phyloP scores from a whole-genome alignment of 768 basidiomycete species.

The Coprinopsis strossmayeri region DNA sequence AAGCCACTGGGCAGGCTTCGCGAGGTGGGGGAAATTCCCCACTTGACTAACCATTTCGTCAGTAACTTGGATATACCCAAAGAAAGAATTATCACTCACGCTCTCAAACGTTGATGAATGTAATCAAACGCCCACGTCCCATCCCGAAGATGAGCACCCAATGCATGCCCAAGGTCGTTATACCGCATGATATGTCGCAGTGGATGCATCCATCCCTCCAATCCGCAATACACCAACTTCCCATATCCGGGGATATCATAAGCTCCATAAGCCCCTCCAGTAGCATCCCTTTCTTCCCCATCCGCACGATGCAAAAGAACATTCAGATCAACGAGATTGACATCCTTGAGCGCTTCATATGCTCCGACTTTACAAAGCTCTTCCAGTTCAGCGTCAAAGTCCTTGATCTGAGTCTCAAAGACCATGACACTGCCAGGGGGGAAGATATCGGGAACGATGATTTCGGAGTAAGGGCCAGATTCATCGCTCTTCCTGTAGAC shows the following conservation, averaged over 20 bases:
- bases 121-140: slow-evolving; percentile 95
- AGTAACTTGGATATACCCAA: slow-evolving; percentile 1
- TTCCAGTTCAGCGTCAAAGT: slow-evolving; percentile 67
- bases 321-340: slow-evolving; percentile 87
- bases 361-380: slow-evolving; percentile 64
- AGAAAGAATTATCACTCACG: slow-evolving; percentile 43
- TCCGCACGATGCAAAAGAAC: slow-evolving; percentile 81
- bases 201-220: slow-evolving; percentile 97
- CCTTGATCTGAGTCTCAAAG: slow-evolving; percentile 80
- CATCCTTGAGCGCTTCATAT: slow-evolving; percentile 61
- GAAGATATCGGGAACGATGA: slow-evolving; percentile 81
- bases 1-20: slow-evolving; percentile 75
- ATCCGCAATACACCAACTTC: slow-evolving; percentile 80
- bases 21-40: slow-evolving; percentile 59
- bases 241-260: slow-evolving; percentile 79
- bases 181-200: slow-evolving; percentile 76
- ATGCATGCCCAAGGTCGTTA: slow-evolving; percentile 91
- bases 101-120: slow-evolving; percentile 56
- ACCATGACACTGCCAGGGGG: slow-evolving; percentile 96
- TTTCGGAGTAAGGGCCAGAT: slow-evolving; percentile 69
- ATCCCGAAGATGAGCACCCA: slow-evolving; percentile 81
- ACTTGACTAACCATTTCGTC: slow-evolving; percentile 40
- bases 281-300: slow-evolving; percentile 88
- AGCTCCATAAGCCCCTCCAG: slow-evolving; percentile 68
- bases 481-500: slow-evolving; percentile 57